Base-by-base conservation (phyloP, 1,284 basidiomycete genomes). In the Naganishia sp. region DNA sequence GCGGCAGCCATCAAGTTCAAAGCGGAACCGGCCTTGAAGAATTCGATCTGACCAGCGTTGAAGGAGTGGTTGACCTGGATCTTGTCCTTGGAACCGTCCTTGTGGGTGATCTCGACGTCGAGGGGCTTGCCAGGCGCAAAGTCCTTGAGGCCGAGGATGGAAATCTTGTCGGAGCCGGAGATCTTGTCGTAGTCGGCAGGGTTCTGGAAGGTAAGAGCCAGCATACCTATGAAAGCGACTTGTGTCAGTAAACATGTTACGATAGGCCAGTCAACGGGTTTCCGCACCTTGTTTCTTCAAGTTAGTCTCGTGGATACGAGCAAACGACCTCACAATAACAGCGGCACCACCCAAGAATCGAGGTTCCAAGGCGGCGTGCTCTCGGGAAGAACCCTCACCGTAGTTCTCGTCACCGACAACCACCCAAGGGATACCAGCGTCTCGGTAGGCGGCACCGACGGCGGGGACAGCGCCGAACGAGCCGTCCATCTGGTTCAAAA, bases 291-390 rank as follows among this genome's bases (percentile, higher is more conserved):
- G 77, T 72, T 78, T 96, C 89, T 95, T 95, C 85, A 95, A 84
- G 86, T 96, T 96, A 79, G 82, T 82, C 86, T 97, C 93, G 84
- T 97, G 94, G 82, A 98, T 97, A 83, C 94, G 92, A 57, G 94
- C 94, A 80, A 96, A 96, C 45, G 90, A 92, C 77, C 92, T 88
- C 76, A 89, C 89, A 80, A 99, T 95, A 83, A 98, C 91, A 55
- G 95, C 95, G 68, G 90, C 84, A 74, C 93, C 94, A 76, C 94
- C 94, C 71, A 98, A 88, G 88, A 89, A 98, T 69, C 95, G 90
- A 55, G 95, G 94, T 84, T 98, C 94, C 66, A 98, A 89, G 66
- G 94, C 95, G 74, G 94, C 95, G 83, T 96, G 94, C 82, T 98
- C 94, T 81, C 94, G 92, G 68, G 94, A 96, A 42, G 93, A 96